Conservation (phyloP, 2,329 filamentous ascomycete species). For the Aspergillus quadricinctus region DNA sequence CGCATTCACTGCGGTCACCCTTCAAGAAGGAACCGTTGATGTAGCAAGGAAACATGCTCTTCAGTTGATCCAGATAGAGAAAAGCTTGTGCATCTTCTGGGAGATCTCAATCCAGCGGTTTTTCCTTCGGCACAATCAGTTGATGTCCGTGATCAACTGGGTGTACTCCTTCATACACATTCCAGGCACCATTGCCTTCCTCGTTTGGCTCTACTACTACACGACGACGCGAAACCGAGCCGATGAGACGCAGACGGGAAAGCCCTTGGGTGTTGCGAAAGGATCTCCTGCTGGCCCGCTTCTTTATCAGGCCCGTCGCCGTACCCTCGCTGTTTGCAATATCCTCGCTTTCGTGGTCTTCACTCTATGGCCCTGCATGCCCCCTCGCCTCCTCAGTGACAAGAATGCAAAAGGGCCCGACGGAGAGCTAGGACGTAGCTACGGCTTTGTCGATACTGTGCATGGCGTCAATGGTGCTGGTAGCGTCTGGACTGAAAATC, state of each 20-base stretch:
- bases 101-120: slow-evolving; percentile 59
- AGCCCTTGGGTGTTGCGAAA: slow-evolving; percentile 30
- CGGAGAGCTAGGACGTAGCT: slow-evolving; percentile 57
- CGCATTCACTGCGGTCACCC: slow-evolving; percentile 65
- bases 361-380: slow-evolving; percentile 59
- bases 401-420: slow-evolving; percentile 50
- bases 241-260: slow-evolving; percentile 37
- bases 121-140: slow-evolving; percentile 50
- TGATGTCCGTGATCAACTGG: slow-evolving; percentile 67
- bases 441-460: slow-evolving; percentile 57
- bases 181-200: slow-evolving; percentile 68
- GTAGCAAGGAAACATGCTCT: slow-evolving; percentile 66
- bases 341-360: slow-evolving; percentile 57
- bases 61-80: slow-evolving; percentile 62
- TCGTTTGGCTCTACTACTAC: slow-evolving; percentile 64
- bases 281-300: slow-evolving; percentile 46
- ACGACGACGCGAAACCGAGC: slow-evolving; percentile 59
- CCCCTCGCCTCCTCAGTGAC: slow-evolving; percentile 54
- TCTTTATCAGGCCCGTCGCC: slow-evolving; percentile 53
- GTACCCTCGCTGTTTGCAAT: slow-evolving; percentile 57
- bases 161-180: slow-evolving; percentile 76
- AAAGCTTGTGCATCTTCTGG: slow-evolving; percentile 60
- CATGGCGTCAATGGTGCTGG: slow-evolving; percentile 56
- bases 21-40: slow-evolving; percentile 64
- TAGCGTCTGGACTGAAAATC: slow-evolving; percentile 68